Percentiles rank a stretch among this genome's conserved stretches.
phyloP scores from a whole-genome alignment of 2,329 filamentous ascomycete genomes.

The Calonectria montana region DNA sequence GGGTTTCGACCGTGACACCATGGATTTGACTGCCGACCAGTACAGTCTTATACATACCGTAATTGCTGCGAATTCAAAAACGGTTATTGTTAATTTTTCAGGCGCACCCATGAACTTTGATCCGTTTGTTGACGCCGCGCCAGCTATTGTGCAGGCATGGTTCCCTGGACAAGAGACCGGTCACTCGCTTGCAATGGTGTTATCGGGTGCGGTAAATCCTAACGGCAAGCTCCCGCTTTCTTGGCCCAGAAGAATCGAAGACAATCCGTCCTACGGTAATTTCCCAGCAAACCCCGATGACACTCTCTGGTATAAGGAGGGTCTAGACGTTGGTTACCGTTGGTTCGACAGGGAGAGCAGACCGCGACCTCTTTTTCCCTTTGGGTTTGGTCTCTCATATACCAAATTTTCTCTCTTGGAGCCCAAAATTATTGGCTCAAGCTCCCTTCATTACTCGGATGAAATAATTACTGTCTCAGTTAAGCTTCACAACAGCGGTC shows the following conservation, averaged over 20 bases:
- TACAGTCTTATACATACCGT: constrained; percentile 69
- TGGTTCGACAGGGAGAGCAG: constrained; percentile 12
- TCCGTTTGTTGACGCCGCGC: constrained; percentile 64
- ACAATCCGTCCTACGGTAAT: constrained; percentile 8
- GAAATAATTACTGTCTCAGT: not conserved
- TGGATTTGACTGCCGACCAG: constrained; percentile 46
- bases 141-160: constrained; percentile 71
- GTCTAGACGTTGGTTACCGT: constrained; percentile 21
- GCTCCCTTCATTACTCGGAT: not conserved
- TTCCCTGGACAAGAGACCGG: constrained; percentile 76
- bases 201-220: constrained; percentile 72
- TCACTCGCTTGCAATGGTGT: constrained; percentile 72
- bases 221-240: constrained; percentile 13
- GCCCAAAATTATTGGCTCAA: not conserved
- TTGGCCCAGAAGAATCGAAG: constrained; percentile 15
- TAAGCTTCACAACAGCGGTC: not conserved
- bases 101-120: constrained; percentile 66
- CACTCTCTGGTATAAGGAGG: constrained; percentile 9
- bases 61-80: constrained; percentile 66
- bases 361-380: constrained; percentile 21
- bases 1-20: constrained; percentile 17
- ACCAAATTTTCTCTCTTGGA: constrained; percentile 4
- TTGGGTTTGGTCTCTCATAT: constrained; percentile 25
- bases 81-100: constrained; percentile 70
- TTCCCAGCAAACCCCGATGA: not conserved